Base-by-base conservation (phyloP, 225 moss, liverwort and hornwort genomes). In the Pleurozium schreberi region DNA sequence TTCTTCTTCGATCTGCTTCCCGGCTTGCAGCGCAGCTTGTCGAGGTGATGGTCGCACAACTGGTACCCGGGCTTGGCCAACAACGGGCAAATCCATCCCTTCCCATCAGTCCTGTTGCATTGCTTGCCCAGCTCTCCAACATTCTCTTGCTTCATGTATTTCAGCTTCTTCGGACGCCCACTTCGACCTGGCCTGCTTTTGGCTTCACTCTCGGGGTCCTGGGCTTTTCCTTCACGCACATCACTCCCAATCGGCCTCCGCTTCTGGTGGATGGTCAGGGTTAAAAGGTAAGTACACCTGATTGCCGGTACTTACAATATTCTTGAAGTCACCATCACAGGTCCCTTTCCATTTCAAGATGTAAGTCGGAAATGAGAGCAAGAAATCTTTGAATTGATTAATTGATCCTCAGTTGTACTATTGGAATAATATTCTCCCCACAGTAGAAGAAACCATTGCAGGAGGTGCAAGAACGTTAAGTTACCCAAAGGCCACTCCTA, bases 11-110 rank as follows among this genome's bases (percentile, higher is more conserved):
- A 94, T 58, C 94, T 74, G 85, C 94, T 94, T 43, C 93, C 93
- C 59, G 93, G 93, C 90, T 95, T 95, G 85, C 92, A 92, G 27
- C 94, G 94, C 84, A 95, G 90, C 92, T 93, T 95, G 83, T 95
- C 89, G 6, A 95, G 91, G 81, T 95, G 94, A 91, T 95, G 92
- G 71, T 95, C 93, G 88, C 94, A 95, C 30, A 95, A 84, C 74
- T 93, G 93, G 77, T 95, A 95, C 64, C 94, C 94, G 42, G 92
- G 90, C 81, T 93, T 95, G 70, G 94, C 93, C 88, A 93, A 78
- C 85, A 95, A 88, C 61, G 94, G 94, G 82, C 94, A 95, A 82
- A 91, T 90, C 94, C 94, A 95, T 47, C 93, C 93, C 80, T 95
- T 95, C 49, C 94, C 94, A 47, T 95, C 94, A 16, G 92, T 91